Evolutionary conservation across 2,329 filamentous ascomycete genomes (phyloP).

Genomic region (Kalmusia sp.): DNA sequence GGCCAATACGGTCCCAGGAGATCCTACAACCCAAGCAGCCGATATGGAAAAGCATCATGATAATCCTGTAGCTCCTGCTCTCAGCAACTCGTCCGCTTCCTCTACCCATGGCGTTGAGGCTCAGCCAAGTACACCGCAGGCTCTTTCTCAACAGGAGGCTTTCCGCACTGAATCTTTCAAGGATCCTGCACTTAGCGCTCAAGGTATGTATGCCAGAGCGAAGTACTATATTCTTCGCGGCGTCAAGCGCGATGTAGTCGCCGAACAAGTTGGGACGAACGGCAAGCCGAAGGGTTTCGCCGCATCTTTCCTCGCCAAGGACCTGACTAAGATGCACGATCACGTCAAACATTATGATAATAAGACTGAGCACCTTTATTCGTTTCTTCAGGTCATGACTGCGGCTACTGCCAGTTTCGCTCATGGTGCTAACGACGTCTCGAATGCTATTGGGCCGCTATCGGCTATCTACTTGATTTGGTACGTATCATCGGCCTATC

Average conservation of each 20-base stretch:
- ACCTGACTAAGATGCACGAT: constrained; percentile 64
- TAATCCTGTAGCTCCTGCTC: too few relatives aligned
- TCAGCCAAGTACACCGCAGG: background rate
- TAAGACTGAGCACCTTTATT: constrained; percentile 47
- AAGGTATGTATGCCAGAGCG: constrained; percentile 44
- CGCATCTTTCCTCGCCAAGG: constrained; percentile 51
- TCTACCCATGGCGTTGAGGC: constrained; percentile 32
- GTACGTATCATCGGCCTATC: too few relatives aligned
- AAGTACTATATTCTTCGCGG: constrained; percentile 59
- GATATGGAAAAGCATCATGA: constrained; percentile 44
- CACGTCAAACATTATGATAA: constrained; percentile 45
- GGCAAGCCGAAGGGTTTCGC: constrained; percentile 48
- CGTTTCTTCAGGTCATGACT: constrained; percentile 61
- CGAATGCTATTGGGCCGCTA: constrained; percentile 46
- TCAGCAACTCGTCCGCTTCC: too few relatives aligned
- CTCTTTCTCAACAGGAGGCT: constrained; percentile 1
- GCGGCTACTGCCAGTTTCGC: constrained; percentile 52
- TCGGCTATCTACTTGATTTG: constrained; percentile 46
- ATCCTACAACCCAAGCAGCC: constrained; percentile 8
- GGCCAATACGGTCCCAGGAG: background rate
- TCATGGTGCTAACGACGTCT: constrained; percentile 74
- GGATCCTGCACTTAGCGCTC: constrained; percentile 1
- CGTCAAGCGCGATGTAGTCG: constrained; percentile 58
- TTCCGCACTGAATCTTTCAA: background rate
- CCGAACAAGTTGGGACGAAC: constrained; percentile 33